phyloP scores from a whole-genome alignment of 2,329 filamentous ascomycete species.

The Curvularia spicifera region DNA sequence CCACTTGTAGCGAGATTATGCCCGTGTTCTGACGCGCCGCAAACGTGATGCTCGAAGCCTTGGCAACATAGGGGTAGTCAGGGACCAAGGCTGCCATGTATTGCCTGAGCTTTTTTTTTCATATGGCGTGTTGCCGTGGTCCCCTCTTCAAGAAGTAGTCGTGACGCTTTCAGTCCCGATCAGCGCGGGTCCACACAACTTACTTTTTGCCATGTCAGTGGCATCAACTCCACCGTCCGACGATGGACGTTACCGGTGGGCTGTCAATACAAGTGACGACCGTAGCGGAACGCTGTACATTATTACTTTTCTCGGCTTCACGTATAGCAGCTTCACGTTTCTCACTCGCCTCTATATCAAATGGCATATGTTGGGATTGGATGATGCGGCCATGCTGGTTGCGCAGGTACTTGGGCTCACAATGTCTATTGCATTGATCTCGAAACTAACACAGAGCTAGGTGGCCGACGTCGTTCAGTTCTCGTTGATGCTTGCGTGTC shows the following conservation, averaged over 20 bases:
- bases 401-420: conserved; percentile 30
- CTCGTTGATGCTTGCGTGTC: conserved; percentile 24
- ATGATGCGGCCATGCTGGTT: conserved; percentile 31
- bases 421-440: background rate
- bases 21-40: background rate
- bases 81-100: background rate
- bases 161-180: background rate
- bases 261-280: conserved; percentile 32
- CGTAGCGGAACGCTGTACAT: conserved; percentile 37
- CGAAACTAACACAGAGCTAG: background rate
- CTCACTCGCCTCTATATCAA: conserved; percentile 35
- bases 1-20: background rate
- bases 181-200: background rate
- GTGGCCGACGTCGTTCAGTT: conserved; percentile 24
- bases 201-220: conserved; percentile 1
- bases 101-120: background rate
- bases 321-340: conserved; percentile 33
- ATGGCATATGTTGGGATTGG: conserved; percentile 34
- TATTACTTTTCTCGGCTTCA: conserved; percentile 32
- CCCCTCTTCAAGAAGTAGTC: background rate
- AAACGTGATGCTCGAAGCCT: background rate
- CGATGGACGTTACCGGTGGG: conserved; percentile 24
- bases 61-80: background rate
- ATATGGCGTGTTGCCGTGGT: background rate
- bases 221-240: background rate